Evolutionary conservation across 164 flowering plant genomes (phyloP).

Genomic region (Amborella trichopoda): DNA sequence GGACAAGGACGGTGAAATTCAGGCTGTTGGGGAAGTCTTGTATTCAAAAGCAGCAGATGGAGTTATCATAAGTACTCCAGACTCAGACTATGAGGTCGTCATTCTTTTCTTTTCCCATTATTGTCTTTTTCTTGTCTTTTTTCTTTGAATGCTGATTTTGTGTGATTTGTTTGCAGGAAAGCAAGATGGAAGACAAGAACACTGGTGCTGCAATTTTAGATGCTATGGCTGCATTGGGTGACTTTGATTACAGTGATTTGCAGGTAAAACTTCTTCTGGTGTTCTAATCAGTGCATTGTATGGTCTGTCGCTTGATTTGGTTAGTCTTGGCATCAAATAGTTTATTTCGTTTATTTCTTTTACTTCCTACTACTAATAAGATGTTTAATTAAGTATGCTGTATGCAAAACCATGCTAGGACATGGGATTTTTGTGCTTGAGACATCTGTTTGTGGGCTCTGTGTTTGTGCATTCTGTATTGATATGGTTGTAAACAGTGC

Average conservation of each 20-base stretch:
- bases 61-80: slow-evolving; percentile 27
- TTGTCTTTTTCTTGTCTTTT: background rate
- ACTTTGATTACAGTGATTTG: slow-evolving; percentile 55
- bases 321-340: too few relatives aligned
- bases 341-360: too few relatives aligned
- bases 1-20: slow-evolving; percentile 26
- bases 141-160: slow-evolving; percentile 10
- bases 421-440: too few relatives aligned
- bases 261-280: slow-evolving; percentile 51
- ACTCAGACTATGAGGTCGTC: slow-evolving; percentile 64
- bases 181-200: slow-evolving; percentile 24
- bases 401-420: too few relatives aligned
- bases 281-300: too few relatives aligned
- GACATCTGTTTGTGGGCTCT: too few relatives aligned
- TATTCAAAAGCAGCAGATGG: slow-evolving; percentile 11
- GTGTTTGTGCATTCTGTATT: too few relatives aligned
- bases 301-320: too few relatives aligned
- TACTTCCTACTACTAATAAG: too few relatives aligned
- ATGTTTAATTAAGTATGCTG: too few relatives aligned
- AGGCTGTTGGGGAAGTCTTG: slow-evolving; percentile 28
- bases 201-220: slow-evolving; percentile 39
- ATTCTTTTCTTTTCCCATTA: background rate
- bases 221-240: slow-evolving; percentile 42
- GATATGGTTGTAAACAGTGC: too few relatives aligned
- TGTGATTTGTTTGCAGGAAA: slow-evolving; percentile 31